A percentile compares a stretch with the other conserved stretches of the same genome.
These are phyloP conservation scores for Epichloe amarillans DNA, from an alignment of 2,329 filamentous ascomycete genomes.

Conservation along the genomic window DNA sequence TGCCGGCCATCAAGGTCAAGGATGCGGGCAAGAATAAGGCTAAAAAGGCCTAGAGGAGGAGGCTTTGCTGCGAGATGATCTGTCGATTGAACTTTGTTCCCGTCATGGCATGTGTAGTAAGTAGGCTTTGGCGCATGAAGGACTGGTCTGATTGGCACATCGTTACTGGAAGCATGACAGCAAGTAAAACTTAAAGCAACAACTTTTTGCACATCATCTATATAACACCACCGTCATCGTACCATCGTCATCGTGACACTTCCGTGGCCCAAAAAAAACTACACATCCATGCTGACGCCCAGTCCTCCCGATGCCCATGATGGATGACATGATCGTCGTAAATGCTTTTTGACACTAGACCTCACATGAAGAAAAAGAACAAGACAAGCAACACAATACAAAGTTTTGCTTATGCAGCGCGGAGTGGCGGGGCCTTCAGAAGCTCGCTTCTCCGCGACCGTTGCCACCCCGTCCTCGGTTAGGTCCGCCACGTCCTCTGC, in stretches of 20 bases:
- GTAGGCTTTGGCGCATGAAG: too few relatives aligned
- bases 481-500: slow-evolving; percentile 23
- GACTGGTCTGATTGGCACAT: too few relatives aligned
- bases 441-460: slow-evolving; percentile 6
- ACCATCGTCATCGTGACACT: neutral
- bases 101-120: too few relatives aligned
- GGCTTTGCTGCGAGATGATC: neutral
- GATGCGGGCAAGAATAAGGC: slow-evolving; percentile 9
- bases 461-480: slow-evolving; percentile 22
- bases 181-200: too few relatives aligned
- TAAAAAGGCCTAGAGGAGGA: slow-evolving; percentile 1
- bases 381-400: neutral
- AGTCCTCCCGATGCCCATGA: neutral
- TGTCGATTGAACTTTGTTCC: too few relatives aligned
- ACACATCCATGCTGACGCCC: neutral
- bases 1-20: slow-evolving; percentile 53
- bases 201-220: neutral
- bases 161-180: too few relatives aligned
- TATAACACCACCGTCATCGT: neutral
- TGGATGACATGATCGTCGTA: neutral
- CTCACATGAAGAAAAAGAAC: neutral
- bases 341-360: neutral
- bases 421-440: neutral
- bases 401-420: slow-evolving; percentile 1
- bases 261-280: neutral